Evolutionary conservation across 164 flowering plant genomes (phyloP), one percentile per base, ranked within the genome.

Genomic region (Pachysandra terminalis): DNA sequence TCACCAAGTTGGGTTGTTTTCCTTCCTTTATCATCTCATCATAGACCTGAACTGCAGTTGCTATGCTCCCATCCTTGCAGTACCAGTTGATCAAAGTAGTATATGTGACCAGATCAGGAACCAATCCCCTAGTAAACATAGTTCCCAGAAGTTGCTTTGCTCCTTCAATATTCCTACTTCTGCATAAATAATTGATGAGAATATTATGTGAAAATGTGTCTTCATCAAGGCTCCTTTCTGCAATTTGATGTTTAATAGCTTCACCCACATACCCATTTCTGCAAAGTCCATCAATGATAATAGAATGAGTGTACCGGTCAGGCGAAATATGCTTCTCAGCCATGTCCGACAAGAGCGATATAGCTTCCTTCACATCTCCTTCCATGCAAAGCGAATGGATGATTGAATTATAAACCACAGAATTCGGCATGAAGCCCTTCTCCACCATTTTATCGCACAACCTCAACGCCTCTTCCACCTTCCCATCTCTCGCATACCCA

Each of bases 351-450:
- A 83, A 71, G 27, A 81, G 26, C 40, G 62, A 55, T 9, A 66
- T 75, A 63, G 81, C 84, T 68, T 64, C 84, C 61, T 73, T 68
- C 21, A 74, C n/a, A 65, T 83, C 84, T 67, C 84, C 87, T 69
- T 83, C 80, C 64, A 51, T 71, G 65, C 40, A 79, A 66, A 83
- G 74, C 80, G 78, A 71, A 64, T 83, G 64, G 48, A 84, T 69
- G 22, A 81, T 28, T 5, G 87, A 76, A 67, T 80, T 84, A 55
- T 81, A 80, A 40, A 81, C 68, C 35, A 73, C 78, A 37, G 75
- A 26, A 61, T 81, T 78, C 19, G 82, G 83, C 48, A 75, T 41
- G 59, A 81, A 63, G 0, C 85, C 82, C 24, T 66, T 76, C 57
- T 78, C 74, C 41, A 78, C 75, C 83, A 84, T 80, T 65, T 76